Evolutionary conservation across 2,329 filamentous ascomycete species (phyloP).

Genomic region (Cytospora paraplurivora): DNA sequence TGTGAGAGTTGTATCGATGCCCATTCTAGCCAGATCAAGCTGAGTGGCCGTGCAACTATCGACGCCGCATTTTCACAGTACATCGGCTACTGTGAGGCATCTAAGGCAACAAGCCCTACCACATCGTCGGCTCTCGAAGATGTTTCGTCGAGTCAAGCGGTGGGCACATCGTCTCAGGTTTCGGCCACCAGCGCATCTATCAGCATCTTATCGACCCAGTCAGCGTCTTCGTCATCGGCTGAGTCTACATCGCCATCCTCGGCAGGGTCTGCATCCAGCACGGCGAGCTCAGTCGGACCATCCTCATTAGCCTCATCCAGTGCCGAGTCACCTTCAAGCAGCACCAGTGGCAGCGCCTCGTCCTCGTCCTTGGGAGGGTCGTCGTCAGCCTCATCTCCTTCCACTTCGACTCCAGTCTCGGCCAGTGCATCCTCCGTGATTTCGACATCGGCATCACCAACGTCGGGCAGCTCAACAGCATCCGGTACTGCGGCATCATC

Average conservation of each 20-base stretch:
- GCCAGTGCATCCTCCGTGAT: background rate
- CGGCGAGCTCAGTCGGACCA: background rate
- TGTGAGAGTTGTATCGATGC: constrained; percentile 49
- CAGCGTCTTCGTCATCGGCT: background rate
- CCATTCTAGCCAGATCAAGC: constrained; percentile 34
- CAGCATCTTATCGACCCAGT: constrained; percentile 23
- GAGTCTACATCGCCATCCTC: background rate
- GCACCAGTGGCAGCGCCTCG: background rate
- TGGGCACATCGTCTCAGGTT: constrained; percentile 29
- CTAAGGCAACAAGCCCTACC: constrained; percentile 19
- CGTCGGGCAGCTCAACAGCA: constrained; percentile 11
- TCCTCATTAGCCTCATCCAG: background rate
- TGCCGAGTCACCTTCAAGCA: background rate
- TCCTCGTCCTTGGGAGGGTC: background rate
- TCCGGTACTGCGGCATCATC: constrained; percentile 7
- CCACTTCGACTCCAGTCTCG: background rate
- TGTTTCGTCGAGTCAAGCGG: constrained; percentile 17
- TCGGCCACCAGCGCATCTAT: constrained; percentile 19
- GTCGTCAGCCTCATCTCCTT: background rate
- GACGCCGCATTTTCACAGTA: constrained; percentile 46
- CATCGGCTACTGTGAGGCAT: constrained; percentile 47
- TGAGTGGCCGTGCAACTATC: constrained; percentile 40
- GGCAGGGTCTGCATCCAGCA: background rate
- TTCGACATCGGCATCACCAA: constrained; percentile 6
- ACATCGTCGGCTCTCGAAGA: constrained; percentile 31